A percentile compares a stretch with the other conserved stretches of the same genome.
phyloP scores from a whole-genome alignment of 768 basidiomycete genomes.

The Pleurotus eryngii region DNA sequence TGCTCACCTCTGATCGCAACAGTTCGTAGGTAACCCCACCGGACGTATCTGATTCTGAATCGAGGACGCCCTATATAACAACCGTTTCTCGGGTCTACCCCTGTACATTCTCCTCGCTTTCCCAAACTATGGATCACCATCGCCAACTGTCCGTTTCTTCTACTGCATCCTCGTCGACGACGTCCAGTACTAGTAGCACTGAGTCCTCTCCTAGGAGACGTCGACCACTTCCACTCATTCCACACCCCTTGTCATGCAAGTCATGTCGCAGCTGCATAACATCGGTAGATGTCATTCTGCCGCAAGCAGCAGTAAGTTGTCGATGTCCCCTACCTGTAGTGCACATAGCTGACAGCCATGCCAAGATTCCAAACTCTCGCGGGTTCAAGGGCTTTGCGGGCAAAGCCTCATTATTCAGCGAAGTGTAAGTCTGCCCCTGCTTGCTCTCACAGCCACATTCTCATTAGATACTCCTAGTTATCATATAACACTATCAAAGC shows the following conservation, averaged over 20 bases:
- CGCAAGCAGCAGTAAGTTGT: constrained; percentile 33
- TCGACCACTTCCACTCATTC: constrained; percentile 49
- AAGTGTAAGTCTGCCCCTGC: constrained; percentile 37
- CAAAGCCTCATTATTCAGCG: constrained; percentile 56
- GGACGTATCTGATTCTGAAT: neutral
- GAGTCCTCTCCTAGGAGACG: constrained; percentile 32
- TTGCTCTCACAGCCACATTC: constrained; percentile 3
- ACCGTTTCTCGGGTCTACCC: neutral
- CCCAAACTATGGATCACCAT: constrained; percentile 3
- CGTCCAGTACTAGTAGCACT: constrained; percentile 13
- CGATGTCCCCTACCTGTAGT: neutral
- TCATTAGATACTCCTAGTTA: constrained; percentile 29
- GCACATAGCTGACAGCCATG: neutral
- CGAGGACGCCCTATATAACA: neutral
- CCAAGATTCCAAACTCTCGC: constrained; percentile 43
- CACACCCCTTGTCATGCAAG: constrained; percentile 43
- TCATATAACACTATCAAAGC: constrained; percentile 41
- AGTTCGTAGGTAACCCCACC: neutral
- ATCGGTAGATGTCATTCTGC: constrained; percentile 39
- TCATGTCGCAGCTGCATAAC: constrained; percentile 43
- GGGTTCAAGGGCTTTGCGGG: constrained; percentile 55
- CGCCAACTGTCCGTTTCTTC: neutral
- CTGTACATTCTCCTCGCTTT: neutral
- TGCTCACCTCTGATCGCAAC: constrained; percentile 5
- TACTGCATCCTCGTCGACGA: constrained; percentile 11